Evolutionary conservation across 2,329 filamentous ascomycete species (phyloP).

Genomic region (Eurotiales sp.): DNA sequence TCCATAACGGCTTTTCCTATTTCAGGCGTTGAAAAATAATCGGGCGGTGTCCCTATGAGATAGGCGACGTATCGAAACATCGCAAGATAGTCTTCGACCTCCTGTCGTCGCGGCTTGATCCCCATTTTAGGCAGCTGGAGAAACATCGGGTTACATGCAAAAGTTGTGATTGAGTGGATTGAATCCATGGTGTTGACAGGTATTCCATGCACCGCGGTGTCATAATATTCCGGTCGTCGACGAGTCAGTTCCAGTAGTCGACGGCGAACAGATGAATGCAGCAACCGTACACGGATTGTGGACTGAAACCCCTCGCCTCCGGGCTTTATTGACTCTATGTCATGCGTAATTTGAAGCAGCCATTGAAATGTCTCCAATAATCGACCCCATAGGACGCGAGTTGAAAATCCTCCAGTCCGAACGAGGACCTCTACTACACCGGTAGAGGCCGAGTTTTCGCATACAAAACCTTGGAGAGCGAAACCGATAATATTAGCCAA

Average conservation of each 20-base stretch:
- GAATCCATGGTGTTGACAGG: slow-evolving; percentile 71
- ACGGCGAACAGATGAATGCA: slow-evolving; percentile 63
- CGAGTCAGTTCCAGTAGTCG: slow-evolving; percentile 58
- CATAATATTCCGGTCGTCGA: slow-evolving; percentile 57
- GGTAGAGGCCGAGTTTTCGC: slow-evolving; percentile 51
- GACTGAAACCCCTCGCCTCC: slow-evolving; percentile 62
- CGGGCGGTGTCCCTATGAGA: slow-evolving; percentile 62
- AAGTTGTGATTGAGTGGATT: slow-evolving; percentile 65
- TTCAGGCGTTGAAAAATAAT: slow-evolving; percentile 53
- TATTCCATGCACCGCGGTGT: slow-evolving; percentile 54
- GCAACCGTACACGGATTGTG: slow-evolving; percentile 61
- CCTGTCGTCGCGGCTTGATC: slow-evolving; percentile 56
- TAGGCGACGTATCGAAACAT: slow-evolving; percentile 70
- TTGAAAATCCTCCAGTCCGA: slow-evolving; percentile 68
- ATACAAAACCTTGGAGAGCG: slow-evolving; percentile 21
- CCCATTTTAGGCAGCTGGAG: slow-evolving; percentile 66
- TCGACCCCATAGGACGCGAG: slow-evolving; percentile 60
- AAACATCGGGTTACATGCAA: slow-evolving; percentile 64
- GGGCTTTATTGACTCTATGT: slow-evolving; percentile 60
- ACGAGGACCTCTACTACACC: slow-evolving; percentile 69
- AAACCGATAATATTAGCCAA: slow-evolving; percentile 34
- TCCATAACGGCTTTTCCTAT: slow-evolving; percentile 62
- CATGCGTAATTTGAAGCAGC: slow-evolving; percentile 64
- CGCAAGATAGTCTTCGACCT: slow-evolving; percentile 65
- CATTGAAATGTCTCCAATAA: slow-evolving; percentile 70